These are phyloP conservation scores for Prunus mira DNA, from an alignment of 306 rosid species.

Conservation along the genomic window DNA sequence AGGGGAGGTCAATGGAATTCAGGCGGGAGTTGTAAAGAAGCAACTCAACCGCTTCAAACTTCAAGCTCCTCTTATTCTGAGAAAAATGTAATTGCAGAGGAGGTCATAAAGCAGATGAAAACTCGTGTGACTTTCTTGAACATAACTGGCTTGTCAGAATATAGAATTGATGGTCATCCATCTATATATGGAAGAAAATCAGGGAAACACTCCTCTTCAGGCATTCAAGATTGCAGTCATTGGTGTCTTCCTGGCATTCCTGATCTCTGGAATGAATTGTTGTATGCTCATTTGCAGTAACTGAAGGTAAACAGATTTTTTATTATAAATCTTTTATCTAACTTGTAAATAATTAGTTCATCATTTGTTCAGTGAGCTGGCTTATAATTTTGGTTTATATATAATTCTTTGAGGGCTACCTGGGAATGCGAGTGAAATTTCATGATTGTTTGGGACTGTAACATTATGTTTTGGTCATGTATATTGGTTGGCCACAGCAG, in stretches of 20 bases:
- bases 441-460: no score
- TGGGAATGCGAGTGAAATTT: neutral
- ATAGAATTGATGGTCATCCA: constrained; percentile 83
- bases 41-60: constrained; percentile 55
- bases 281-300: constrained; percentile 59
- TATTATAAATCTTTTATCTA: neutral
- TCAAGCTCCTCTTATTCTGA: constrained; percentile 32
- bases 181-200: constrained; percentile 62
- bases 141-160: constrained; percentile 66
- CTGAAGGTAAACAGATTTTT: constrained; percentile 8
- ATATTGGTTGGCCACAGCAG: constrained; percentile 70
- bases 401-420: neutral
- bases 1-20: constrained; percentile 94
- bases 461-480: no score
- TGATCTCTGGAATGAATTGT: constrained; percentile 77
- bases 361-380: neutral
- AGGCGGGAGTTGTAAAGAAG: constrained; percentile 86
- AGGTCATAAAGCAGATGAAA: constrained; percentile 67
- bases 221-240: constrained; percentile 87
- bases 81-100: constrained; percentile 55
- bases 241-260: constrained; percentile 99
- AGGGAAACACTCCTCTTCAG: constrained; percentile 26
- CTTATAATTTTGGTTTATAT: neutral
- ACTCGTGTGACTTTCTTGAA: constrained; percentile 70
- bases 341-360: constrained; percentile 13